Evolutionary conservation across 768 basidiomycete species (phyloP), one percentile per base, ranked within the genome.

Genomic region (Lepiota brunneoincarnata): DNA sequence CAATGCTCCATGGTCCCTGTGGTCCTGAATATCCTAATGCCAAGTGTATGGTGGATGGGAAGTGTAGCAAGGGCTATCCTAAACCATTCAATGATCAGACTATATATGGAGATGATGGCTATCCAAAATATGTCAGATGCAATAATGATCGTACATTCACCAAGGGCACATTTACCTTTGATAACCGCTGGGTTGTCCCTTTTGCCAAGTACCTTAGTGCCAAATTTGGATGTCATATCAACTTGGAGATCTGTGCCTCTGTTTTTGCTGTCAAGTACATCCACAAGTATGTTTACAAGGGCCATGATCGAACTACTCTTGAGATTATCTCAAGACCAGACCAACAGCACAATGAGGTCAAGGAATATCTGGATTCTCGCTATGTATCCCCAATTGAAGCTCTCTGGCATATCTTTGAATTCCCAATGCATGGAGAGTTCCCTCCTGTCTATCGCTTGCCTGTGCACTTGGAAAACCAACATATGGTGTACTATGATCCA

Each of bases 211-310:
- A 61, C 23, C 63, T 80, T 0, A 55, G 60, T 40, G 64, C 61
- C 0, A 59, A 66, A 21, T 78, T 69, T 54, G 18, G 71, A 50
- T 78, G 77, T 55, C 77, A 83, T 51, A 78, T 80, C 58, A 83
- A 82, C 64, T 54, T 80, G 0, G 79, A 83, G 57, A 70, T 71
- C 48, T 66, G 62, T 44, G 63, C 61, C 0, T 71, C 69, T 7
- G 58, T 81, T 36, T 64, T 63, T 6, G 58, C 75, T 3, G 48
- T 76, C 61, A 78, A 79, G 49, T 82, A 82, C 48, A 60, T 73
- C 15, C 68, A 70, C 63, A 80, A 81, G 59, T 80, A 80, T 59
- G 64, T 79, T 17, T 69, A 78, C 63, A 83, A 82, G 58, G 78
- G 81, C 6, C 58, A 57, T 54, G 77, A 82, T 58, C 59, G 64